A percentile compares a stretch with the other conserved stretches of the same genome.
phyloP scores from a whole-genome alignment of 305 asterid species.

The Caryopteris hybrid region DNA sequence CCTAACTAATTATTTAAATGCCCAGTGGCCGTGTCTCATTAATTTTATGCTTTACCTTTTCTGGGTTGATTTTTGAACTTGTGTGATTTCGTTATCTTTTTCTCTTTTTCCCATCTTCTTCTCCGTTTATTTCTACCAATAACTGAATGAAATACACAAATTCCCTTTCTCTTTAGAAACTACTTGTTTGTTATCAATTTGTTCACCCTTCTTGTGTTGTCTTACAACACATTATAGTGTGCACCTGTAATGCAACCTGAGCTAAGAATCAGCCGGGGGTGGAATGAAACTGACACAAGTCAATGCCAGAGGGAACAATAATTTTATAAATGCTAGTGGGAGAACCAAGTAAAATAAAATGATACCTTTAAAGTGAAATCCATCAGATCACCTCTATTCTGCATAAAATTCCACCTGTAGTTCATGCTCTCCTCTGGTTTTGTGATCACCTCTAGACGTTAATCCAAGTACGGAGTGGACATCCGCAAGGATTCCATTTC shows the following conservation, averaged over 20 bases:
- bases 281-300: neutral
- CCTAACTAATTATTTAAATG: constrained; percentile 7
- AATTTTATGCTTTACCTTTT: neutral
- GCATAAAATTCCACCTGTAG: neutral
- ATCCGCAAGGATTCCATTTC: too few species aligned
- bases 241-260: constrained; percentile 5
- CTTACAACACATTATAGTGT: neutral
- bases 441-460: too few species aligned
- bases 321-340: neutral
- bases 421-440: neutral
- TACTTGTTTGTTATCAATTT: neutral
- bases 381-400: neutral
- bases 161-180: neutral
- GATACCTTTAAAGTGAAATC: neutral
- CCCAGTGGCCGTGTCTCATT: neutral
- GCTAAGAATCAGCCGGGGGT: neutral
- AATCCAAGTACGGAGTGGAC: too few species aligned
- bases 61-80: constrained; percentile 3
- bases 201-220: neutral
- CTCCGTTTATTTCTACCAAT: neutral
- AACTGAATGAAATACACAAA: neutral
- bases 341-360: neutral
- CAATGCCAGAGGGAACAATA: neutral
- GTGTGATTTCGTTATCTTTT: neutral
- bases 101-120: neutral